Base-by-base conservation (phyloP, 2,329 filamentous ascomycete species). In the Penicillium sumatraense region DNA sequence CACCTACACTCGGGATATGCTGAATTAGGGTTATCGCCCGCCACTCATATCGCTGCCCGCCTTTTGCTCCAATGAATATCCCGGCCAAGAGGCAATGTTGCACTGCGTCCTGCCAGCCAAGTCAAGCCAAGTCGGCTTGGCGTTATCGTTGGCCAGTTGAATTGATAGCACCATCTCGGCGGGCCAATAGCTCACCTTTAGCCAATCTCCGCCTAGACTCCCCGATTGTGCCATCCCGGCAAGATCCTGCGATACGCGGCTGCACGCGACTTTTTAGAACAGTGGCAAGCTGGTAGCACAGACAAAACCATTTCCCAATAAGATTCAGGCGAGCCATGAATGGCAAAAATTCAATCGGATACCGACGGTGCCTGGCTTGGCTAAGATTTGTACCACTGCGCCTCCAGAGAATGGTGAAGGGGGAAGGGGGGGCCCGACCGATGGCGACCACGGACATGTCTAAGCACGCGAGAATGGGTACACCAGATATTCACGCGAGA, bases 71-170 rank as follows among this genome's bases (percentile, higher is more conserved):
- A 51, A 11, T 14, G 23, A 24, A 2, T 35, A 33, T 21, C 18
- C 26, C 2, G 14, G 40, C 40, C 40, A 67, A 68, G 56, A 54
- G 49, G 6, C 53, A 54, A 54, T 58, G 66, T 67, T 68, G 59
- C 67, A 69, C 45, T 59, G 51, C 23, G 55, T 40, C 42, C 27
- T 62, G 38, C 63, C 63, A 61, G 65, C 65, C 66, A 67, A 67
- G 61, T 23, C 24, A n/a, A 20, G 16, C 26, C 48, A 29, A 31
- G 27, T 0, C 11, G 8, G 3, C 42, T 46, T 46, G 42, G 42
- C 42, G 21, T 1, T 11, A 2, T 14, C 10, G 10, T 46, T 46
- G 42, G 18, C 40, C 40, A 44, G 23, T 44, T 7, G 24, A 2
- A 26, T 10, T 44, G 13, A 44, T 44, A 26, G 40, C 27, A 24